Conservation (phyloP, 31 red algal species). For the Odonthalia washingtoniensis region DNA sequence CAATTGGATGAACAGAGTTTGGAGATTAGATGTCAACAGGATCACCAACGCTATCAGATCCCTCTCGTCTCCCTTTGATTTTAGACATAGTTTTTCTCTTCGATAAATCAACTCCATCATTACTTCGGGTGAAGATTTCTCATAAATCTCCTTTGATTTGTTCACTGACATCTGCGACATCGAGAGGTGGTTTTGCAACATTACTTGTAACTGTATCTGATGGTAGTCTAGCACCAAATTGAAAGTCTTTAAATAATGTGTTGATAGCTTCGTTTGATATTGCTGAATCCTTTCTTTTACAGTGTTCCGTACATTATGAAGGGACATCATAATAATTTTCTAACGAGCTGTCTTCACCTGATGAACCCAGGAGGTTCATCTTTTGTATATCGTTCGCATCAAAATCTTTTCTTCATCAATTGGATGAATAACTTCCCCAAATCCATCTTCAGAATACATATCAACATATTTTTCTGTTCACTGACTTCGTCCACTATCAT, state of each 20-base stretch:
- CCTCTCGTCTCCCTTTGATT: slow-evolving; percentile 54
- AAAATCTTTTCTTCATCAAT: slow-evolving; percentile 58
- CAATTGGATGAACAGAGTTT: not conserved
- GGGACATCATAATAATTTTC: slow-evolving; percentile 16
- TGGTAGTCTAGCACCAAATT: slow-evolving; percentile 55
- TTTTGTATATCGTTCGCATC: slow-evolving; percentile 56
- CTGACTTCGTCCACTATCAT: slow-evolving; percentile 28
- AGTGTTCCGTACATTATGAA: no score
- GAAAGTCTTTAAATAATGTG: slow-evolving; percentile 52
- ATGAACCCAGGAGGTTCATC: slow-evolving; percentile 19
- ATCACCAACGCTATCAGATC: not conserved
- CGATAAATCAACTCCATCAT: slow-evolving; percentile 38
- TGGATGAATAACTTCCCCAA: slow-evolving; percentile 60
- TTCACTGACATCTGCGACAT: slow-evolving; percentile 24
- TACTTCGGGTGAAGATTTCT: slow-evolving; percentile 48
- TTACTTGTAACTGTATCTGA: slow-evolving; percentile 25
- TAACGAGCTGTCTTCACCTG: not conserved
- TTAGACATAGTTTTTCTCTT: slow-evolving; percentile 50
- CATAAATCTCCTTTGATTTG: slow-evolving; percentile 59
- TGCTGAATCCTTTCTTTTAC: slow-evolving; percentile 56
- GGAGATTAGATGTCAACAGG: slow-evolving; percentile 18
- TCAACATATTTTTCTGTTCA: slow-evolving; percentile 31
- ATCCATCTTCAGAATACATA: slow-evolving; percentile 67
- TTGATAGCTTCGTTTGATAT: slow-evolving; percentile 59
- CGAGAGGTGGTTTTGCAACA: slow-evolving; percentile 34